phyloP scores from a whole-genome alignment of 305 asterid genomes.

The Caryopteris hybrid region DNA sequence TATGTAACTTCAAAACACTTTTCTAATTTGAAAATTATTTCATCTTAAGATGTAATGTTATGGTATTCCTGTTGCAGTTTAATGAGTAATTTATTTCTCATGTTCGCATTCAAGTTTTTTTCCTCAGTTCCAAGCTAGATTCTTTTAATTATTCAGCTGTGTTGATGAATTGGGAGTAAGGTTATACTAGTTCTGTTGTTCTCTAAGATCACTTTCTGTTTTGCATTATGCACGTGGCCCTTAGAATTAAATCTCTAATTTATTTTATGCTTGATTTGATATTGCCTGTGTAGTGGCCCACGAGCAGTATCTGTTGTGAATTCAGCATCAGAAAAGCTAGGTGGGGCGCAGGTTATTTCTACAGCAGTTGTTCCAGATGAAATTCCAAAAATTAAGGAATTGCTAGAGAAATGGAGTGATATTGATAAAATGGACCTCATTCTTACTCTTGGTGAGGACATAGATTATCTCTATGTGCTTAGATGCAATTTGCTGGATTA shows the following conservation, averaged over 20 bases:
- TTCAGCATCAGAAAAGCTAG: constrained; percentile 74
- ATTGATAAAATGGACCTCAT: constrained; percentile 84
- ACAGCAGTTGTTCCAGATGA: constrained; percentile 87
- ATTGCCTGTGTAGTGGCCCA: constrained; percentile 70
- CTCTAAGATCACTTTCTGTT: not conserved
- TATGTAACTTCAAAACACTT: not conserved
- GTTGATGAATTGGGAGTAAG: not conserved
- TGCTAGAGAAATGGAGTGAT: constrained; percentile 81
- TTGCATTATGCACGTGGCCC: not conserved
- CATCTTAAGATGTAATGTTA: not conserved
- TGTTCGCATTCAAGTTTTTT: not conserved
- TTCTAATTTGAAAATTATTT: not conserved
- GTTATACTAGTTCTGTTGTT: not conserved
- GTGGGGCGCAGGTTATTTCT: constrained; percentile 72
- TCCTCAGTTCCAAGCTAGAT: not conserved
- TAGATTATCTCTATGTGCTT: constrained; percentile 10
- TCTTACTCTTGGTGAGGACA: constrained; percentile 77
- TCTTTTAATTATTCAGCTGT: not conserved
- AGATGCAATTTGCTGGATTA: not conserved
- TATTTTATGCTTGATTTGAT: constrained; percentile 16
- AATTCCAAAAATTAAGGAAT: constrained; percentile 60
- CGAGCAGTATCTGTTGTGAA: constrained; percentile 85
- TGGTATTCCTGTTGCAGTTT: no score
- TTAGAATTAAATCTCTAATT: not conserved
- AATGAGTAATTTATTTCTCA: no score